Base-by-base conservation (phyloP, 371 early-diverging fungal genomes). In the Syncephalis plumigaleata region DNA sequence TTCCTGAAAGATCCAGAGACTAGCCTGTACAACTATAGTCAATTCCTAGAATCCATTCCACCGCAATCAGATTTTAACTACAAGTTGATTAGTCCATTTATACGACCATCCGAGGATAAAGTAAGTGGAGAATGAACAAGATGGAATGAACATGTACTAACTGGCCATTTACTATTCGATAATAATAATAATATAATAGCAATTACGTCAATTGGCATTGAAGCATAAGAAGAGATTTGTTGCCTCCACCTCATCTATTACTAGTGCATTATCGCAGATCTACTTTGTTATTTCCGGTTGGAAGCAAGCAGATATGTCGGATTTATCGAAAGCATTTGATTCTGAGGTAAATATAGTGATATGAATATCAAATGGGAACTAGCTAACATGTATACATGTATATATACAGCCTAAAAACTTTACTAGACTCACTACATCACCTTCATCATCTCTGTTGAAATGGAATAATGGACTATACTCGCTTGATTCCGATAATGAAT, bases 201-300 rank as follows among this genome's bases (percentile, higher is more conserved):
- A 39, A 2, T 57, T 84, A 2, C 46, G 59, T 4, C 45, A 62
- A 1, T 45, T 77, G 47, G 76, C 84, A 0, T 56, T 52, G 11
- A 24, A 51, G 1, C 54, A 65, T 27, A 54, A 64, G 0, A 59
- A 61, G 46, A 68, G 57, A 23, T 91, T 80, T 61, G 66, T 78
- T 18, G 81, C 87, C 1, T 90, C 93, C 2, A 95, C 96, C 2
- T 91, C 92, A 5, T 90, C 92, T 1, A 77, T 87, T 51, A 82
- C 91, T 9, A 57, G 71, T 2, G 54, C 71, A 0, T 61, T 95
- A 3, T 75, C 89, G 0, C 85, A 90, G 21, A 55, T 90, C 39
- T 85, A 87, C 49, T 83, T 81, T 55, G 50, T 71, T 16, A 61
- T 92, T 21, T 75, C 90, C 1, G 69, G 67, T 9, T 70, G 75